phyloP scores from a whole-genome alignment of 2,329 filamentous ascomycete genomes.

The Fusarium sororula region DNA sequence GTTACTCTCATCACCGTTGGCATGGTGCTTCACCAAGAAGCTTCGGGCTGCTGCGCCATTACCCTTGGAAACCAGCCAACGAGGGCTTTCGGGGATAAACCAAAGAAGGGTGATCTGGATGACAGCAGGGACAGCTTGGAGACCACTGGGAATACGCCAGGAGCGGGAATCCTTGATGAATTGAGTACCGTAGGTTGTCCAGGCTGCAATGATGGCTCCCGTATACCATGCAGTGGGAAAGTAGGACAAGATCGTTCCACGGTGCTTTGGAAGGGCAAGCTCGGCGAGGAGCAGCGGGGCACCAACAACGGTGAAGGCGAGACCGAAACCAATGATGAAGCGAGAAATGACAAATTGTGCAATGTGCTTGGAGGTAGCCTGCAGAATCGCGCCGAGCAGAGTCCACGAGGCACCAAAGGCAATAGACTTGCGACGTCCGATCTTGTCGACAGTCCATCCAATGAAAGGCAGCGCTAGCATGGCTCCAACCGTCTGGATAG shows the following conservation, averaged over 20 bases:
- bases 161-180: background rate
- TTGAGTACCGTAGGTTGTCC: background rate
- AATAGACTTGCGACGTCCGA: background rate
- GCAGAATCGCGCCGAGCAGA: background rate
- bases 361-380: background rate
- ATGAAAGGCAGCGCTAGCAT: background rate
- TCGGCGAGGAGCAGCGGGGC: background rate
- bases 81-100: background rate
- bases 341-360: background rate
- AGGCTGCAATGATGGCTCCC: background rate
- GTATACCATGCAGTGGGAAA: background rate
- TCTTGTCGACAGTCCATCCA: background rate
- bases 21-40: background rate
- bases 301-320: background rate
- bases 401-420: background rate
- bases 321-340: background rate
- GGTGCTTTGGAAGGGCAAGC: background rate
- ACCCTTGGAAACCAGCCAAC: background rate
- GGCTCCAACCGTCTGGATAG: background rate
- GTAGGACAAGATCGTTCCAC: background rate
- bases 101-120: background rate
- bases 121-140: background rate
- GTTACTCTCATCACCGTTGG: background rate
- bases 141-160: background rate
- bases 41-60: background rate